Evolutionary conservation across 306 rosid genomes (phyloP), one percentile per base, ranked within the genome.

Genomic region (Sesbania bispinosa): DNA sequence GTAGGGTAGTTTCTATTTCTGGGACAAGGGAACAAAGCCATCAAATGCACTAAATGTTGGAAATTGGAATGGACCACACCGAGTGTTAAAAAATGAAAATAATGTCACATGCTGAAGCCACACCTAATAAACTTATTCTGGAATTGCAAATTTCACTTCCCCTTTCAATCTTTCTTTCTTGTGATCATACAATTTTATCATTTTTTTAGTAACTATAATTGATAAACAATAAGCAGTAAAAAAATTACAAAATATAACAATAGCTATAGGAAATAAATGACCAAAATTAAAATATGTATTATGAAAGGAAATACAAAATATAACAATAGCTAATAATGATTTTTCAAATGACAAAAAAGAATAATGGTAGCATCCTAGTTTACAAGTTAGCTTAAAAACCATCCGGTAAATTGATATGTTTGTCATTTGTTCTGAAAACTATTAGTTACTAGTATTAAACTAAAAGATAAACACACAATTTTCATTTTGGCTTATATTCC

Each of bases 61-160:
- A 13, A 6, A 51, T 42, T 65, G 74, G 79, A 13, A 6, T 27
- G 73, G 79, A 65, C 79, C 79, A 75, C 79, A 75, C 58, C 14
- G 3, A 30, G 46, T 60, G 46, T 18, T 46, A 13, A 4, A 45
- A 15, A 8, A n/a, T 20, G 45, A 42, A 27, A 42, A 36, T 39
- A 21, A 69, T 71, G 55, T 3, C 21, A 41, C 39, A 35, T 26
- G 58, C 32, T 2, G 6, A 42, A 24, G 23, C 13, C 33, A 16
- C n/a, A 38, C 21, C 7, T 13, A 23, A 51, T 32, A 21, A 50
- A 24, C 9, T 3, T 33, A 26, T 21, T 68, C 9, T 24, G 20
- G 10, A 1, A 30, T 1, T 10, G 43, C 43, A 0, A 14, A 45
- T 45, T 15, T 15, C 9, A 45, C 20, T 14, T 6, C 4, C 57